phyloP scores from a whole-genome alignment of 768 basidiomycete species.

The Jaapia argillacea region DNA sequence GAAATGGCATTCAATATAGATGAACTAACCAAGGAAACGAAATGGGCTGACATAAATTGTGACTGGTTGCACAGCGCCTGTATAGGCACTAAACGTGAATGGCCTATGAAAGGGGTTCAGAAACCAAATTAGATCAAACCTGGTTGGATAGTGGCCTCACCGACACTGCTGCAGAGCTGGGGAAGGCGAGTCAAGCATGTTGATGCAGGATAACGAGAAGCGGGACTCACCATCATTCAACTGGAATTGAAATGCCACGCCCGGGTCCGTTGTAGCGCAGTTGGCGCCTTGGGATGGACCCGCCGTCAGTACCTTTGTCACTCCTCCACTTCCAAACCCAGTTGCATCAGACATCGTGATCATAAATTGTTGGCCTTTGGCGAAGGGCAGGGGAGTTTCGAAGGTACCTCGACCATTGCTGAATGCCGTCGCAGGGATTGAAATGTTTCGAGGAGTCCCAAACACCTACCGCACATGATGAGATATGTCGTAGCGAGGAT shows the following conservation, averaged over 20 bases:
- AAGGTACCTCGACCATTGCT: conserved; percentile 44
- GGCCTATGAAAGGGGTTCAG: background rate
- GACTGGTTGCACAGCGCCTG: conserved; percentile 38
- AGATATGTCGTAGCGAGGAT: background rate
- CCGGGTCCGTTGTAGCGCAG: conserved; percentile 41
- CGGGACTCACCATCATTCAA: background rate
- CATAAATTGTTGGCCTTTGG: conserved; percentile 30
- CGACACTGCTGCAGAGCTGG: conserved; percentile 50
- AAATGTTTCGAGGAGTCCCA: conserved; percentile 39
- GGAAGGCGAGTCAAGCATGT: conserved; percentile 39
- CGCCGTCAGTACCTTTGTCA: conserved; percentile 37
- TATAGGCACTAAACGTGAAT: conserved; percentile 23
- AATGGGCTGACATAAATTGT: conserved; percentile 36
- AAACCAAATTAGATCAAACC: too few relatives aligned
- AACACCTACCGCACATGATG: conserved; percentile 30
- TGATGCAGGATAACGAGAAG: conserved; percentile 12
- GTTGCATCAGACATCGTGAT: conserved; percentile 64
- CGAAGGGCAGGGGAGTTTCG: conserved; percentile 32
- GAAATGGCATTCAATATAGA: conserved; percentile 5
- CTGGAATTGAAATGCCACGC: conserved; percentile 14
- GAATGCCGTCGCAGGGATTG: conserved; percentile 46
- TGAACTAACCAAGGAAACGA: background rate
- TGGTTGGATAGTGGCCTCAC: conserved; percentile 24
- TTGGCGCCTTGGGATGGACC: conserved; percentile 29
- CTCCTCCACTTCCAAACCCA: conserved; percentile 61